phyloP scores from a whole-genome alignment of 495 filamentous ascomycete genomes.

The Acidiella bohemica region DNA sequence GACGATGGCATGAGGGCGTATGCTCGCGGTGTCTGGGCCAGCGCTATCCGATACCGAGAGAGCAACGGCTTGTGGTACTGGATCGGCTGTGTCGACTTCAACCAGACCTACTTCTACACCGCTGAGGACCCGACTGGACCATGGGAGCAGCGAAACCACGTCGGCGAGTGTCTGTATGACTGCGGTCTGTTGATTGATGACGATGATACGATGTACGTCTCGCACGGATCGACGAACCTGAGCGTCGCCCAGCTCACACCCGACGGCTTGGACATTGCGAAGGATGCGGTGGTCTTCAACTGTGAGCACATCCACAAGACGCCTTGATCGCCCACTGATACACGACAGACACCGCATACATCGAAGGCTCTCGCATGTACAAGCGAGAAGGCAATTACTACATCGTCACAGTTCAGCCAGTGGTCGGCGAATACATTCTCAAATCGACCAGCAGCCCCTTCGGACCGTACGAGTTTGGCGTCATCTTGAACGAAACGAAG shows the following conservation, averaged over 20 bases:
- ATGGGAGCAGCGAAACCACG: slow-evolving; percentile 27
- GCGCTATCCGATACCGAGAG: slow-evolving; percentile 36
- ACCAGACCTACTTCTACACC: slow-evolving; percentile 40
- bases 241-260: slow-evolving; percentile 35
- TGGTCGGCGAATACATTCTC: slow-evolving; percentile 35
- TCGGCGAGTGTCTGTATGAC: slow-evolving; percentile 45
- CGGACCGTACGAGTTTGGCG: slow-evolving; percentile 8
- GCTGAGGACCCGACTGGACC: slow-evolving; percentile 28
- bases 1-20: slow-evolving; percentile 34
- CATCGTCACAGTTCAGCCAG: slow-evolving; percentile 37
- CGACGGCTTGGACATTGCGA: background rate
- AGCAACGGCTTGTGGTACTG: slow-evolving; percentile 40
- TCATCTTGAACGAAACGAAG: slow-evolving; percentile 1
- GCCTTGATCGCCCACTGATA: slow-evolving; percentile 11
- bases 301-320: no score
- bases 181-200: slow-evolving; percentile 41
- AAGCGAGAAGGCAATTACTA: slow-evolving; percentile 42
- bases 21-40: slow-evolving; percentile 43
- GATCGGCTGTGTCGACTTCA: slow-evolving; percentile 40
- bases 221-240: slow-evolving; percentile 39
- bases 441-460: slow-evolving; percentile 21
- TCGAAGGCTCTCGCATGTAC: slow-evolving; percentile 47
- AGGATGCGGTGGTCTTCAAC: slow-evolving; percentile 24
- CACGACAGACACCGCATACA: slow-evolving; percentile 20
- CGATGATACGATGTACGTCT: slow-evolving; percentile 45